A percentile compares a stretch with the other conserved stretches of the same genome.
phyloP scores from a whole-genome alignment of 129 eudicot genomes.

The Sambucus nigra region DNA sequence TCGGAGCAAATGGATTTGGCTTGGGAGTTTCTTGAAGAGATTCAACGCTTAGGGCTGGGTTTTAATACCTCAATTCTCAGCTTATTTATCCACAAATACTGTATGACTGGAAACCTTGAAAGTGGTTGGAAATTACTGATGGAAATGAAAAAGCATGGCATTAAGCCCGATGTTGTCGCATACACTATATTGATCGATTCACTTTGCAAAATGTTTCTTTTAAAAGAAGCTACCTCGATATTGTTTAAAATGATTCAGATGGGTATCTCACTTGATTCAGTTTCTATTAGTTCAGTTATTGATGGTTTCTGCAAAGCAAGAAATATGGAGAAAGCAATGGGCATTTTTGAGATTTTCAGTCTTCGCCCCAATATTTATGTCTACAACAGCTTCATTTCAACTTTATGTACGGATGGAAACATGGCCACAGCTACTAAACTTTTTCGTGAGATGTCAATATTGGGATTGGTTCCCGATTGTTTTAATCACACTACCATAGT shows the following conservation, averaged over 20 bases:
- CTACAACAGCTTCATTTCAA: constrained; percentile 22
- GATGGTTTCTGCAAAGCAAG: constrained; percentile 25
- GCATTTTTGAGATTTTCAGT: constrained; percentile 13
- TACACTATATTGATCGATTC: constrained; percentile 22
- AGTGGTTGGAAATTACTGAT: constrained; percentile 26
- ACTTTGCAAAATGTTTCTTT: constrained; percentile 13
- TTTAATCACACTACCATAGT: constrained; percentile 20
- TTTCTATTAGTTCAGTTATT: constrained; percentile 13
- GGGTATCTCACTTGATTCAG: constrained; percentile 22
- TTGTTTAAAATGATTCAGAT: constrained; percentile 21
- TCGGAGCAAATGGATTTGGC: constrained; percentile 19
- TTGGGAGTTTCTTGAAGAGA: constrained; percentile 27
- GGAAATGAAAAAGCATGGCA: constrained; percentile 16
- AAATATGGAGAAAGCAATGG: constrained; percentile 11
- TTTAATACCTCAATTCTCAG: constrained; percentile 17
- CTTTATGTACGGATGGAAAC: constrained; percentile 18
- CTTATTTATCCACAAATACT: constrained; percentile 19
- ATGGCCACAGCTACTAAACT: constrained; percentile 14
- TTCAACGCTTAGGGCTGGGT: constrained; percentile 13
- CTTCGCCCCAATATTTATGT: constrained; percentile 16
- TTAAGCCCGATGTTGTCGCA: constrained; percentile 24
- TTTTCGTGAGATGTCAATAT: constrained; percentile 24
- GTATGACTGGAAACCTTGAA: constrained; percentile 16
- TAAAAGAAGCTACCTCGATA: constrained; percentile 23
- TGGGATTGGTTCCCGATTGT: constrained; percentile 21